These are phyloP conservation scores for Lantana camara DNA, from an alignment of 257 asterid genomes.

Conservation along the genomic window DNA sequence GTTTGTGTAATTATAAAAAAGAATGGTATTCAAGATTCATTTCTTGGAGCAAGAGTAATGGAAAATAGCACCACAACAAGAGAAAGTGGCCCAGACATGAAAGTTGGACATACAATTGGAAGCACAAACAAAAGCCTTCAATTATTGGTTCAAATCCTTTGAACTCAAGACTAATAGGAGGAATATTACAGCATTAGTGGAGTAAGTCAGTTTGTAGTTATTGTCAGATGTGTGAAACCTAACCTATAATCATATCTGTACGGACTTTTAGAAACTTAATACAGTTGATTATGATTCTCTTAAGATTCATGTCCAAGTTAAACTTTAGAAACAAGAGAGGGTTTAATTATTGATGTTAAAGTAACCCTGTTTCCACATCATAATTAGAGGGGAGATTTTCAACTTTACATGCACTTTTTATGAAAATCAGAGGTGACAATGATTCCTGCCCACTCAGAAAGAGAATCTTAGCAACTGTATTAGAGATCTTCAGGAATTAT, in stretches of 20 bases:
- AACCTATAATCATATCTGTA: too few relatives aligned
- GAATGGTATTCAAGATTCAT: slow-evolving; percentile 34
- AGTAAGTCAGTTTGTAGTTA: not conserved
- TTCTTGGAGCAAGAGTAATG: slow-evolving; percentile 27
- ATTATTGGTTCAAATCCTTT: slow-evolving; percentile 5
- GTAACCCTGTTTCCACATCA: slow-evolving; percentile 14
- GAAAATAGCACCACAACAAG: slow-evolving; percentile 16
- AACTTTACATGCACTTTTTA: slow-evolving; percentile 19
- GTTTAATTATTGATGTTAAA: slow-evolving; percentile 18
- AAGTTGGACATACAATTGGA: not conserved
- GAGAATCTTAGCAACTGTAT: slow-evolving; percentile 39
- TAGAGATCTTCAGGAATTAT: slow-evolving; percentile 29
- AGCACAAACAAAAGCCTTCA: not conserved
- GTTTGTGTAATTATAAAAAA: too few relatives aligned
- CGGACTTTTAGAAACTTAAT: too few relatives aligned
- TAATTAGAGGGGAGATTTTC: slow-evolving; percentile 24
- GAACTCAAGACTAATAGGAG: not conserved
- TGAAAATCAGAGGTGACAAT: slow-evolving; percentile 24
- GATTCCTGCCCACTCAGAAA: slow-evolving; percentile 31
- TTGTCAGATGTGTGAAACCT: too few relatives aligned
- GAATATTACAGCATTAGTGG: not conserved
- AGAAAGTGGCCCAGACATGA: slow-evolving; percentile 21
- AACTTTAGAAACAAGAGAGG: not conserved
- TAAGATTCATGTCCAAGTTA: slow-evolving; percentile 19
- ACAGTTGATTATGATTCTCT: slow-evolving; percentile 11